A percentile compares a stretch with the other conserved stretches of the same genome.
phyloP scores from a whole-genome alignment of 352 stramenopile species.

The Poterioochromonas sp. region DNA sequence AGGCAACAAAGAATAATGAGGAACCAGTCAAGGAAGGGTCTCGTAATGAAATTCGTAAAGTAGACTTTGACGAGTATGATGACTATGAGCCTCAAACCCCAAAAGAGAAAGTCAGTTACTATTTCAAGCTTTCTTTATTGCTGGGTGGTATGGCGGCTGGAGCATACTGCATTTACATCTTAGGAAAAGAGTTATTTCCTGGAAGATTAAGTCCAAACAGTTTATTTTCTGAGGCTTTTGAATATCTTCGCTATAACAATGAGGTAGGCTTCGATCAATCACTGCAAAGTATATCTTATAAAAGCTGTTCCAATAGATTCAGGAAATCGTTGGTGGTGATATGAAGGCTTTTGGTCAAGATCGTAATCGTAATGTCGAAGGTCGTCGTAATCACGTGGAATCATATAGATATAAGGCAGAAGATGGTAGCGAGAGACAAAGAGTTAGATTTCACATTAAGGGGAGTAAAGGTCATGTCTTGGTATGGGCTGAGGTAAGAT shows the following conservation, averaged over 20 bases:
- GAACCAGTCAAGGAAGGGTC: neutral
- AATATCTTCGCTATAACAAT: neutral
- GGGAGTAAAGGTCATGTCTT: neutral
- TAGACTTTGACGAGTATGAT: slow-evolving; percentile 22
- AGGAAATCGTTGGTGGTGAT: neutral
- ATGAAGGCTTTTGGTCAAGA: slow-evolving; percentile 4
- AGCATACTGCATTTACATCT: neutral
- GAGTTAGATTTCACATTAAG: neutral
- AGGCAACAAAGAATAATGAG: neutral
- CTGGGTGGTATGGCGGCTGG: neutral
- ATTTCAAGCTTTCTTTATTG: neutral
- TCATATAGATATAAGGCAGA: slow-evolving; percentile 26
- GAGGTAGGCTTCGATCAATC: slow-evolving; percentile 11
- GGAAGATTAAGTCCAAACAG: neutral
- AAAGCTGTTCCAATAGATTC: neutral
- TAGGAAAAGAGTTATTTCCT: slow-evolving; percentile 5
- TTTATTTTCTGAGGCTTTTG: neutral
- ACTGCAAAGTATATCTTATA: neutral
- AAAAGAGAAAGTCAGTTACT: neutral
- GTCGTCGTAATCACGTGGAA: neutral
- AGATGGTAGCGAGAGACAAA: neutral
- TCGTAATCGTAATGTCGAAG: neutral
- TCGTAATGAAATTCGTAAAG: neutral
- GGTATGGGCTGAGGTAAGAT: slow-evolving; percentile 13
- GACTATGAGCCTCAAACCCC: slow-evolving; percentile 21